phyloP scores from a whole-genome alignment of 176 grass and related monocot species.

The Phoenix roebelenii region DNA sequence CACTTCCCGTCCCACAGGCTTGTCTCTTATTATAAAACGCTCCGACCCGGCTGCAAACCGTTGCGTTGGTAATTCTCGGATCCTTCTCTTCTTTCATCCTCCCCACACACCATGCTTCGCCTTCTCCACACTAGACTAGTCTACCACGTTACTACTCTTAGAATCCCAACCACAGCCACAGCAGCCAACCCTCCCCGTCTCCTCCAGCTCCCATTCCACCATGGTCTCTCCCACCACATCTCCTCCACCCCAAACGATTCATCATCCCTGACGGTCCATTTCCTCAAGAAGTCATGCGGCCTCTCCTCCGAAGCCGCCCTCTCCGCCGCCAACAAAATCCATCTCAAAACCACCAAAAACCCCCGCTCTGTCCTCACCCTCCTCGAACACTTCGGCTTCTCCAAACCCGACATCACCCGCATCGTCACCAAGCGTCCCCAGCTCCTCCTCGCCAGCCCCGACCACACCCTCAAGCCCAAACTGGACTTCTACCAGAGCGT shows the following conservation, averaged over 20 bases:
- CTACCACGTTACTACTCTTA: too few relatives aligned
- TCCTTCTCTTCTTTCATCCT: too few relatives aligned
- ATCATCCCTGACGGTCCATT: neutral
- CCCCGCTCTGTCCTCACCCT: constrained; percentile 11
- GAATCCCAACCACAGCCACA: too few relatives aligned
- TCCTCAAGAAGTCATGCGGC: constrained; percentile 20
- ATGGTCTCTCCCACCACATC: neutral
- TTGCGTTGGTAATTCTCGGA: too few relatives aligned
- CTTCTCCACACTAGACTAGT: too few relatives aligned
- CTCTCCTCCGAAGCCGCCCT: constrained; percentile 11
- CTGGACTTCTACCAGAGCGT: constrained; percentile 15
- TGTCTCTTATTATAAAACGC: too few relatives aligned
- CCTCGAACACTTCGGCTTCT: constrained; percentile 33
- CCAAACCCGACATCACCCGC: constrained; percentile 23
- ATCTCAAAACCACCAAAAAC: constrained; percentile 5
- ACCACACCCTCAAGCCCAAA: constrained; percentile 10
- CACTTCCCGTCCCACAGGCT: too few relatives aligned
- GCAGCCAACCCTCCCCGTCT: constrained; percentile 17
- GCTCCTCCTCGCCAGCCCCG: constrained; percentile 7
- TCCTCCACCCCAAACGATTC: neutral
- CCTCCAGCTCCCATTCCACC: constrained; percentile 19
- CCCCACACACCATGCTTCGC: too few relatives aligned
- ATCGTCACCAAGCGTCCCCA: constrained; percentile 10
- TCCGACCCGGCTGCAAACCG: too few relatives aligned
- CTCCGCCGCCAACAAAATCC: neutral